Base-by-base conservation (phyloP, 495 filamentous ascomycete species). In the Penicillium canariense region DNA sequence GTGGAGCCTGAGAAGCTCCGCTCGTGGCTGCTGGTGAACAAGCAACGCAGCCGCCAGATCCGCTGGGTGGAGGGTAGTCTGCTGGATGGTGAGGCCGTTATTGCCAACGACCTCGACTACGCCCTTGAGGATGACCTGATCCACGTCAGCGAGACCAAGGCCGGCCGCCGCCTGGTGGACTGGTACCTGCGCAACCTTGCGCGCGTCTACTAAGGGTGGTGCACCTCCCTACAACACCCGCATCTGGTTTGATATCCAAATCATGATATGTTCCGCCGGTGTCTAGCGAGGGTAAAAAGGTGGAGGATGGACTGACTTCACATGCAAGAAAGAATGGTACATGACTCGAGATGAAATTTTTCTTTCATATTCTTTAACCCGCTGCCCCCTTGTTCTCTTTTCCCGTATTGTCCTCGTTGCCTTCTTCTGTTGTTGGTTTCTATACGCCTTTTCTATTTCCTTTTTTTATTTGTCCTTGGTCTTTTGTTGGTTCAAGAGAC, bases 141-240 rank as follows among this genome's bases (percentile, higher is more conserved):
- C 68, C 94, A 98, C 73, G 91, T 97, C 61, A 96, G 93, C 40
- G 94, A 98, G 76, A 95, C 93, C 52, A 98, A 98, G 84, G 90
- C 96, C 44, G 95, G 94, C 56, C 83, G 94, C 56, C 92, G 92
- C 73, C 75, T 98, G 67, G 93, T 97, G 51, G 94, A 98, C 77
- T 98, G 94, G 94, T 98, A 98, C 74, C 83, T 98, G 65, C 85
- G 95, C 63, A 98, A 98, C 77, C 80, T 98, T 63, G 87, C 91
- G 40, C 86, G 94, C 62, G 95, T 91, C 44, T 98, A 98, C 77
- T 90, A 82, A 61, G 53, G 35, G n/a, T 14, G n/a, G 28, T 52
- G 32, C 43, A 50, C 60, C n/a, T 30, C 27, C 43, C 43, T 5
- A 10, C 11, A 28, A 18, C 44, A 31, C 42, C 30, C 15, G 51